Conservation (phyloP, 371 early-diverging fungal species). For the Coemansia sp. region DNA sequence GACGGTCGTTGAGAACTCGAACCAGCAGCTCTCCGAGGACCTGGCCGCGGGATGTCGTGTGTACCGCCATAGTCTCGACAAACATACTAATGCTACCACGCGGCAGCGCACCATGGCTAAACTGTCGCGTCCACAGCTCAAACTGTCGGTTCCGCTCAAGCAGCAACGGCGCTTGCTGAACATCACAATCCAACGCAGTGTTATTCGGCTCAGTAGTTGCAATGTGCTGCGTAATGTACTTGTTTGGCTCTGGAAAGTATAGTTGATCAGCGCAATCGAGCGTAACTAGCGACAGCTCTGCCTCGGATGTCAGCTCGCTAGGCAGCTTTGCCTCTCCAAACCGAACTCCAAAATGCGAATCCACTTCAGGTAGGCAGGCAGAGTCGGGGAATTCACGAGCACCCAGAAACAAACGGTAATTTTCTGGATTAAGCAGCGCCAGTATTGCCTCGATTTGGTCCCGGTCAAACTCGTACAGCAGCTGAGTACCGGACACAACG, state of each 20-base stretch:
- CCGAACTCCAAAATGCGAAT: not conserved
- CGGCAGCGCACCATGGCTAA: conserved; percentile 56
- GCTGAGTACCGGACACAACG: conserved; percentile 61
- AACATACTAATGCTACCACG: conserved; percentile 14
- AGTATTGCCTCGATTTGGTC: conserved; percentile 58
- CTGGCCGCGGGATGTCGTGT: not conserved
- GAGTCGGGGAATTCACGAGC: conserved; percentile 15
- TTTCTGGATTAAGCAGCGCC: conserved; percentile 61
- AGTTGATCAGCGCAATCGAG: not conserved
- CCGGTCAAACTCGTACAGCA: conserved; percentile 63
- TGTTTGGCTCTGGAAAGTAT: conserved; percentile 4
- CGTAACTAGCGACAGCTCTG: not conserved
- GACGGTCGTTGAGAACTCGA: not conserved
- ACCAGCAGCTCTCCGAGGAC: not conserved
- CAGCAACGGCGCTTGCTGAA: conserved; percentile 34
- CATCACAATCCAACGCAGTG: not conserved
- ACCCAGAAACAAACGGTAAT: conserved; percentile 58
- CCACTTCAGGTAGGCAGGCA: not conserved
- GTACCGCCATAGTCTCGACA: conserved; percentile 1
- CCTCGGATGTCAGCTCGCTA: not conserved
- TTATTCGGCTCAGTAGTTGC: not conserved
- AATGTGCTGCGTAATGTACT: not conserved
- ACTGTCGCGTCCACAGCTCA: conserved; percentile 88
- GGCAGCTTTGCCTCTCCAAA: not conserved
- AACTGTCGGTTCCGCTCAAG: conserved; percentile 27